phyloP scores from a whole-genome alignment of 768 basidiomycete genomes.

The Crepidotus variabilis region DNA sequence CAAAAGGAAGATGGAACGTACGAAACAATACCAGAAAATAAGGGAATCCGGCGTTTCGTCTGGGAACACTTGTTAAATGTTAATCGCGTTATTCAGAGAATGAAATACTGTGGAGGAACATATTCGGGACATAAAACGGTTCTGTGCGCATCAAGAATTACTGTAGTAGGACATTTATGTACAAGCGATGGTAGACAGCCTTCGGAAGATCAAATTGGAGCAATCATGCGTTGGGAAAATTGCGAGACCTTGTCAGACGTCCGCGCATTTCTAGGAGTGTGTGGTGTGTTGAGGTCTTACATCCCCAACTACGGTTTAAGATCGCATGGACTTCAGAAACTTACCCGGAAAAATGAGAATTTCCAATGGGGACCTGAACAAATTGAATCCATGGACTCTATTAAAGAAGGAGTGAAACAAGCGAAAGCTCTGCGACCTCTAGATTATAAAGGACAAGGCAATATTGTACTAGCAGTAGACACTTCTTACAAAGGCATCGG shows the following conservation, averaged over 20 bases:
- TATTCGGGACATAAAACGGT: constrained; percentile 28
- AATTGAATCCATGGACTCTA: constrained; percentile 4
- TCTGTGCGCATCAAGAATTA: constrained; percentile 11
- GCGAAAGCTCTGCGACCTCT: constrained; percentile 17
- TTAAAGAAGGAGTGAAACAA: constrained; percentile 9
- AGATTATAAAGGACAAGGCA: constrained; percentile 14
- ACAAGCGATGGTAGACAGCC: constrained; percentile 25
- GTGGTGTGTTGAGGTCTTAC: constrained; percentile 16
- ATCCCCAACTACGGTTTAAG: constrained; percentile 19
- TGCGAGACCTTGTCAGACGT: constrained; percentile 12
- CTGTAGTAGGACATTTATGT: constrained; percentile 9
- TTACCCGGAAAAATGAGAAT: constrained; percentile 19
- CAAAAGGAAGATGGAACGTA: constrained; percentile 12
- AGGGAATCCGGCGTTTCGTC: constrained; percentile 26
- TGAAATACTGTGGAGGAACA: constrained; percentile 24
- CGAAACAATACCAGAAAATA: constrained; percentile 15
- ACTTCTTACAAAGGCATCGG: constrained; percentile 31
- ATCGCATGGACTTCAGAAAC: constrained; percentile 12
- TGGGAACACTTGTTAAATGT: constrained; percentile 28
- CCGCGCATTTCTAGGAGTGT: constrained; percentile 23
- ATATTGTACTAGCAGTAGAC: constrained; percentile 34
- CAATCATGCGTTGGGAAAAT: constrained; percentile 22
- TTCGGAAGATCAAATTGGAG: constrained; percentile 15
- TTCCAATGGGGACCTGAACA: constrained; percentile 16
- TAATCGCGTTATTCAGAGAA: constrained; percentile 23